phyloP scores from a whole-genome alignment of 2,329 filamentous ascomycete genomes.

The Cercospora citrullina region DNA sequence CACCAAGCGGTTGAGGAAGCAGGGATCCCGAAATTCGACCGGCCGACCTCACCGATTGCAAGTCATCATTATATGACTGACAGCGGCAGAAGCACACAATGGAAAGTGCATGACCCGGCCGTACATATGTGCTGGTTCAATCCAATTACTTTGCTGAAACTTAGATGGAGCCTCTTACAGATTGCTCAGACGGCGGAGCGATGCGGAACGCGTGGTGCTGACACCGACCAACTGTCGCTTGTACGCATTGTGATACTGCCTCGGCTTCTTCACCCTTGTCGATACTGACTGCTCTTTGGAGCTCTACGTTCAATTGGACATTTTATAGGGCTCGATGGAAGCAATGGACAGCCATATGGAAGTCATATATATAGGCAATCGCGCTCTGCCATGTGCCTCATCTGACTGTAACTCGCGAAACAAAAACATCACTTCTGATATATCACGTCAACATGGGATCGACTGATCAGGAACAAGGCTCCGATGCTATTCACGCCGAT shows the following conservation, averaged over 20 bases:
- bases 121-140: not conserved
- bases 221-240: not conserved
- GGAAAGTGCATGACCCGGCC: not conserved
- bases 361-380: not conserved
- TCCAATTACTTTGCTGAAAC: not conserved
- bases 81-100: not conserved
- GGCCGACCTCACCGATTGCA: not conserved
- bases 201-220: not conserved
- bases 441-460: not conserved
- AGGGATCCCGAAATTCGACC: not conserved
- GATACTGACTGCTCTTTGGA: not conserved
- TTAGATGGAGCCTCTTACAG: not conserved
- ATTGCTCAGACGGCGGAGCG: not conserved
- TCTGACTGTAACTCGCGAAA: not conserved
- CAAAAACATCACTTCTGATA: not conserved
- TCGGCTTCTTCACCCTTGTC: not conserved
- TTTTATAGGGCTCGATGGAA: not conserved
- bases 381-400: not conserved
- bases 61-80: not conserved
- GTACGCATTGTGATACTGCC: not conserved
- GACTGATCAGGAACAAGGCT: not conserved
- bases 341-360: not conserved
- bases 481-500: slow-evolving; percentile 23
- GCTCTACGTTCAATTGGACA: not conserved
- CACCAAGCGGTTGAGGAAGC: not conserved